Base-by-base conservation (phyloP, 139 green algal genomes). In the Diplosphaera chodatii region DNA sequence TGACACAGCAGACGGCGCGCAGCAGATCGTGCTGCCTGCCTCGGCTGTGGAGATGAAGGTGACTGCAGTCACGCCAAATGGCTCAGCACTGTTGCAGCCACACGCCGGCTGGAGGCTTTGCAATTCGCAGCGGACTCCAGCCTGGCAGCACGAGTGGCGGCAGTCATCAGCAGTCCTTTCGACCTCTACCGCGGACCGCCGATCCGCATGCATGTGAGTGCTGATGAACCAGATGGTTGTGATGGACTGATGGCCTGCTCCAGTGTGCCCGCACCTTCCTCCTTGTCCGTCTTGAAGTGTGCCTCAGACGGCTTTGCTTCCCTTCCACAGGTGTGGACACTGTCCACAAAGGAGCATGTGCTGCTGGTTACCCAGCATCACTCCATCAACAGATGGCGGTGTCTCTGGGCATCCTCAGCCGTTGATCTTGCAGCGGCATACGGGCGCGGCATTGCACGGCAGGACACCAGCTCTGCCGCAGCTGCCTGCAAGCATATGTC, bases 301-400 rank as follows among this genome's bases (percentile, higher is more conserved):
- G 18, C 13, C 22, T 23, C 13, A 23, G 3, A 27, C 16, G n/a
- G 25, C 48, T n/a, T 5, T 59, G 37, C 37, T 59, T 10, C 25
- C 48, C 22, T 4, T 23, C 3, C 10, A 13, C 48, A 59, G 48
- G 48, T 59, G 10, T 59, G 48, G 48, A 18, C 25, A 5, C n/a
- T 71, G 25, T n/a, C 1, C 48, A 2, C 5, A 3, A 13, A 33
- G 4, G 5, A 62, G 66, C 66, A 71, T n/a, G 3, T 71, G 4
- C 28, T 71, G 4, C 33, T 71, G 34, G 15, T 63, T 16, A 33
- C 18, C 4, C 2, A 64, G 66, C 66, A 71, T n/a, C 66, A 71
- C 34, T 20, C 37, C 34, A 20, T 71, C 33, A n/a, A 71, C 66
- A 32, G 66, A 71, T 25, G 66, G 66, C n/a, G n/a, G 63, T 34